These are phyloP conservation scores for Phaeosphaeriaceae sp. DNA, from an alignment of 2,329 filamentous ascomycete genomes.

Conservation along the genomic window DNA sequence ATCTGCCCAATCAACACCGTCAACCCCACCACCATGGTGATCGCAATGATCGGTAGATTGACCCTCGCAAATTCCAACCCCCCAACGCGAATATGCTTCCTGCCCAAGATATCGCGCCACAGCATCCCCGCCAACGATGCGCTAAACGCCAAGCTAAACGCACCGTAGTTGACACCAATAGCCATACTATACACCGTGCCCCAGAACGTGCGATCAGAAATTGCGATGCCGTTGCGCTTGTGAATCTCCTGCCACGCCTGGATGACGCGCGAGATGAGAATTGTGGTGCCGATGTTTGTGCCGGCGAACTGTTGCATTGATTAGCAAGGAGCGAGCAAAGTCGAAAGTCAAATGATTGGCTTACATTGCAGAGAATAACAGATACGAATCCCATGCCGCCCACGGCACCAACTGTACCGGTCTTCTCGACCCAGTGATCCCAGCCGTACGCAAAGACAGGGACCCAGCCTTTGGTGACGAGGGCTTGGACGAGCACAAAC, in stretches of 20 bases:
- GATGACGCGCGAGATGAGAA: slow-evolving; percentile 73
- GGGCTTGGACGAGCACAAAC: slow-evolving; percentile 75
- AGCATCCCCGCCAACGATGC: slow-evolving; percentile 74
- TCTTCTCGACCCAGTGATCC: slow-evolving; percentile 75
- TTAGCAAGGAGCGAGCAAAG: neutral
- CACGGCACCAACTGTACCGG: slow-evolving; percentile 71
- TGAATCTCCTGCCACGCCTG: slow-evolving; percentile 73
- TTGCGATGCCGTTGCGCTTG: slow-evolving; percentile 51
- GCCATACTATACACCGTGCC: slow-evolving; percentile 78
- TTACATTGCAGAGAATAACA: slow-evolving; percentile 74
- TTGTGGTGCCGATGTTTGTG: slow-evolving; percentile 79
- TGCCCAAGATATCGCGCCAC: slow-evolving; percentile 72
- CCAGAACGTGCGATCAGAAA: slow-evolving; percentile 73
- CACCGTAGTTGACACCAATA: slow-evolving; percentile 76
- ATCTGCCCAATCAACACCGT: slow-evolving; percentile 68
- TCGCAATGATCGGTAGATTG: slow-evolving; percentile 74
- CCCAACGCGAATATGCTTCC: slow-evolving; percentile 72
- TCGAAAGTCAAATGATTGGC: slow-evolving; percentile 37
- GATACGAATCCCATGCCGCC: slow-evolving; percentile 77
- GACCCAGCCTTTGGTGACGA: slow-evolving; percentile 78
- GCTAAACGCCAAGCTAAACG: slow-evolving; percentile 75
- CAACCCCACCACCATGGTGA: slow-evolving; percentile 71
- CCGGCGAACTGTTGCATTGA: slow-evolving; percentile 67
- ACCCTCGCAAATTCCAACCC: slow-evolving; percentile 71
- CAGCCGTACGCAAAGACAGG: slow-evolving; percentile 75